These are phyloP conservation scores for Tulasnella sp. DNA, from an alignment of 768 basidiomycete species.

Conservation along the genomic window DNA sequence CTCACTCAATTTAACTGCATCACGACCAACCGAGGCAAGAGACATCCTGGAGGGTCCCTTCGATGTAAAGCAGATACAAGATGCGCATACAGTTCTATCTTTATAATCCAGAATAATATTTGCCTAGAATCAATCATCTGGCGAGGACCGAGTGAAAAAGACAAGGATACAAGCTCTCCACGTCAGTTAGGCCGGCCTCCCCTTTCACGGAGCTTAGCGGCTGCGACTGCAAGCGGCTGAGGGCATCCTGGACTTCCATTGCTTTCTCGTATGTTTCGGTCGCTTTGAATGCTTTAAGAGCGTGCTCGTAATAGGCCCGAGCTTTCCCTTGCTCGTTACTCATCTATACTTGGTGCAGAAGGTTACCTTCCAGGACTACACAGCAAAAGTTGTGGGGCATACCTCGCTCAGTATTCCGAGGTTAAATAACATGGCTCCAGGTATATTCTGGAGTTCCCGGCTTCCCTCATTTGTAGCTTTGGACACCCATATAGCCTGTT, in stretches of 20 bases:
- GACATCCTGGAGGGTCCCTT: background rate
- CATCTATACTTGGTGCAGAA: background rate
- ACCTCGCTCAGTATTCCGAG: slow-evolving; percentile 32
- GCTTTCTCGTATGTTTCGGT: slow-evolving; percentile 21
- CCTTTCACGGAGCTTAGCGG: background rate
- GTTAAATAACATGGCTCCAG: slow-evolving; percentile 32
- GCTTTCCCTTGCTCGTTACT: background rate
- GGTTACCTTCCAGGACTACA: background rate
- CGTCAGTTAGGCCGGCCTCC: background rate
- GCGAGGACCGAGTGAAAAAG: background rate
- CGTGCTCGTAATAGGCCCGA: slow-evolving; percentile 2
- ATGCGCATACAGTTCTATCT: background rate
- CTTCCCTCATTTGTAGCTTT: slow-evolving; percentile 3
- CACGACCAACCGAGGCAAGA: background rate
- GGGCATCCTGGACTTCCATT: background rate
- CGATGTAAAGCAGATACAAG: background rate
- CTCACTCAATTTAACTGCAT: background rate
- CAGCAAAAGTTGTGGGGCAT: background rate
- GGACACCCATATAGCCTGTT: slow-evolving; percentile 21
- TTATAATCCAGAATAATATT: background rate
- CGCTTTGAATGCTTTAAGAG: slow-evolving; percentile 1
- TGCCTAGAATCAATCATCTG: background rate
- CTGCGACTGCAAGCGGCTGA: slow-evolving; percentile 12
- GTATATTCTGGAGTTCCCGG: slow-evolving; percentile 25
- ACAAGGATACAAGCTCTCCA: background rate